A percentile compares a stretch with the other conserved stretches of the same genome.
Conservation (phyloP, 768 basidiomycete species). For the Amyloporia xantha region DNA sequence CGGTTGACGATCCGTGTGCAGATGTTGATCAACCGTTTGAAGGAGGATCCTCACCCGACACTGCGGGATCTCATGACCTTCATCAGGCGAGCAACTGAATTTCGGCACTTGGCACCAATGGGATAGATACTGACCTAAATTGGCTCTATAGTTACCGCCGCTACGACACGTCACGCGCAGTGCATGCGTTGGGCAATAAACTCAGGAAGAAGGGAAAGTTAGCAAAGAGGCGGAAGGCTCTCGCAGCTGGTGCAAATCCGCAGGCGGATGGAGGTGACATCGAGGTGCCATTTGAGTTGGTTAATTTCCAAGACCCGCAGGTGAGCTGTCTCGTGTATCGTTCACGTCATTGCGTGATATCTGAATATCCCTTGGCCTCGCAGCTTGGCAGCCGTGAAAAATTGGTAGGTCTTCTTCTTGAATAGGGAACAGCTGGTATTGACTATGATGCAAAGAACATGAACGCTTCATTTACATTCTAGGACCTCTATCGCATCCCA, state of each 20-base stretch:
- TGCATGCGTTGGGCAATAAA: background rate
- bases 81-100: background rate
- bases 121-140: background rate
- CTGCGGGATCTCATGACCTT: background rate
- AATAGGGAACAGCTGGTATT: background rate
- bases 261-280: background rate
- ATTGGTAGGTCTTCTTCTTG: background rate
- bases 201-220: background rate
- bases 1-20: background rate
- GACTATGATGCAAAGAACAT: background rate
- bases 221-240: no score
- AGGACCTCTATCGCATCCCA: background rate
- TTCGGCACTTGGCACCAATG: no score
- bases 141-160: background rate
- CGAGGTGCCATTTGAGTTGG: background rate
- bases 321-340: background rate
- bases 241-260: background rate
- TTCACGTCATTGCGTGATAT: no score
- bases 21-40: background rate
- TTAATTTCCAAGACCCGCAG: slow-evolving; percentile 3
- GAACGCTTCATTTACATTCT: slow-evolving; percentile 1
- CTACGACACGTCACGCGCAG: background rate
- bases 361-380: background rate
- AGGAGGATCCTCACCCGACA: background rate
- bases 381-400: slow-evolving; percentile 4